Evolutionary conservation across 495 filamentous ascomycete genomes (phyloP).

Genomic region (Neurospora sp.): DNA sequence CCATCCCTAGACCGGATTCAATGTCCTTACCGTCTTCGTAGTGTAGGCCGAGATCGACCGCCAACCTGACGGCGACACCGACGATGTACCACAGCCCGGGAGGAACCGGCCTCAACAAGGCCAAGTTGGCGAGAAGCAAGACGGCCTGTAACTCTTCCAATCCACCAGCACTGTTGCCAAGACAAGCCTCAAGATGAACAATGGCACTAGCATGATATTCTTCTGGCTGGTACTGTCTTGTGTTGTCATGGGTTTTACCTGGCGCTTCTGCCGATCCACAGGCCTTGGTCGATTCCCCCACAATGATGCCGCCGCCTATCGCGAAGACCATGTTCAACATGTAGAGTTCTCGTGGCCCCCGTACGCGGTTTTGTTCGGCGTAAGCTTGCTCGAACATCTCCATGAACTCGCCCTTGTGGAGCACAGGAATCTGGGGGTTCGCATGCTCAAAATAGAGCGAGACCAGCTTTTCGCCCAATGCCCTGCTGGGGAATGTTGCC

Average conservation of each 20-base stretch:
- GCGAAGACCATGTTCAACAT: constrained; percentile 97
- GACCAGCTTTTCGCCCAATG: constrained; percentile 60
- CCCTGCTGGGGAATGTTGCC: constrained; percentile 71
- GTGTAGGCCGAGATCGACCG: constrained; percentile 85
- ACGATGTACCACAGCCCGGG: constrained; percentile 97
- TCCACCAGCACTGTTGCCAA: constrained; percentile 66
- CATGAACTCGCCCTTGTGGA: constrained; percentile 83
- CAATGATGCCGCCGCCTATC: constrained; percentile 86
- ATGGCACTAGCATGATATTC: constrained; percentile 95
- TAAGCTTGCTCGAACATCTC: constrained; percentile 73
- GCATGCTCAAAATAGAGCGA: constrained; percentile 89
- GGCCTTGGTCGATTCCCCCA: constrained; percentile 44
- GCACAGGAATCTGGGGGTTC: constrained; percentile 88
- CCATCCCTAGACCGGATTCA: constrained; percentile 15
- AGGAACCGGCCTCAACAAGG: constrained; percentile 78
- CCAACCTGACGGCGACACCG: constrained; percentile 80
- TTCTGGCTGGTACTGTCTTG: constrained; percentile 73
- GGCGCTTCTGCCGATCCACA: constrained; percentile 6
- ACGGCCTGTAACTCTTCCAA: constrained; percentile 91
- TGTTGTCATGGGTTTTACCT: constrained; percentile 2
- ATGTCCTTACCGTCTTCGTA: constrained; percentile 80
- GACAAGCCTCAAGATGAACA: constrained; percentile 78
- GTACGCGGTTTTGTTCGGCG: constrained; percentile 51
- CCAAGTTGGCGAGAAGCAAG: constrained; percentile 81
- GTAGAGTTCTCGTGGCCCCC: constrained; percentile 77